These are phyloP conservation scores for Obba rivulosa DNA, from an alignment of 768 basidiomycete genomes.

Conservation along the genomic window DNA sequence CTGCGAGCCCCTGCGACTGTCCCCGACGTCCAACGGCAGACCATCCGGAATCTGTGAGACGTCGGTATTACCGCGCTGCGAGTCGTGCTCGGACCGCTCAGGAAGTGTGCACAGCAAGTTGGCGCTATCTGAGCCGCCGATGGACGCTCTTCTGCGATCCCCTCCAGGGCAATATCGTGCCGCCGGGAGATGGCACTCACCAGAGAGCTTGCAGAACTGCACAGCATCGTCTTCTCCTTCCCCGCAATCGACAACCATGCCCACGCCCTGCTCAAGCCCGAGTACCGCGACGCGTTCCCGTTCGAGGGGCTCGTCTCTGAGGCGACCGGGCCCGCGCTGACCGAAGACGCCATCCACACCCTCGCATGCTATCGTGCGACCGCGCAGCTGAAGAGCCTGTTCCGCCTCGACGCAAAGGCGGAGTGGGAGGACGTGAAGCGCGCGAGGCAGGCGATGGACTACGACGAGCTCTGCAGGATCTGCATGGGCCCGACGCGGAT, in stretches of 20 bases:
- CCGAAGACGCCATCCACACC: slow-evolving; percentile 47
- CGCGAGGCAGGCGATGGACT: slow-evolving; percentile 37
- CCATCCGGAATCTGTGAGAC: too few relatives aligned
- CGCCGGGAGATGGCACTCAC: slow-evolving; percentile 6
- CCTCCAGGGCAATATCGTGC: too few relatives aligned
- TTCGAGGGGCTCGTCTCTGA: slow-evolving; percentile 68
- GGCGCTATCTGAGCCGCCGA: too few relatives aligned
- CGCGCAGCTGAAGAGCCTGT: slow-evolving; percentile 47
- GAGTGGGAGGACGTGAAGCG: slow-evolving; percentile 60
- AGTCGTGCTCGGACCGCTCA: too few relatives aligned
- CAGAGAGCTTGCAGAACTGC: slow-evolving; percentile 12
- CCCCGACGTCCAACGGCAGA: too few relatives aligned
- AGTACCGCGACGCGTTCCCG: slow-evolving; percentile 39
- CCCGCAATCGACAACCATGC: slow-evolving; percentile 80
- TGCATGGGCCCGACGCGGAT: slow-evolving; percentile 56
- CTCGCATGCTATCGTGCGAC: slow-evolving; percentile 56
- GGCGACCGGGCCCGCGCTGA: slow-evolving; percentile 48
- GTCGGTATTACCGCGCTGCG: too few relatives aligned
- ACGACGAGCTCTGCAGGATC: slow-evolving; percentile 49
- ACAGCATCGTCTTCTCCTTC: slow-evolving; percentile 18
- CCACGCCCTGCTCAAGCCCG: slow-evolving; percentile 56
- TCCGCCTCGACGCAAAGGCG: slow-evolving; percentile 29
- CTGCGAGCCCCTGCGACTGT: too few relatives aligned
- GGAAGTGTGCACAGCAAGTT: too few relatives aligned
- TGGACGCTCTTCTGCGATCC: too few relatives aligned